Conservation (phyloP, 345 rosid species). For the Populus nigra region DNA sequence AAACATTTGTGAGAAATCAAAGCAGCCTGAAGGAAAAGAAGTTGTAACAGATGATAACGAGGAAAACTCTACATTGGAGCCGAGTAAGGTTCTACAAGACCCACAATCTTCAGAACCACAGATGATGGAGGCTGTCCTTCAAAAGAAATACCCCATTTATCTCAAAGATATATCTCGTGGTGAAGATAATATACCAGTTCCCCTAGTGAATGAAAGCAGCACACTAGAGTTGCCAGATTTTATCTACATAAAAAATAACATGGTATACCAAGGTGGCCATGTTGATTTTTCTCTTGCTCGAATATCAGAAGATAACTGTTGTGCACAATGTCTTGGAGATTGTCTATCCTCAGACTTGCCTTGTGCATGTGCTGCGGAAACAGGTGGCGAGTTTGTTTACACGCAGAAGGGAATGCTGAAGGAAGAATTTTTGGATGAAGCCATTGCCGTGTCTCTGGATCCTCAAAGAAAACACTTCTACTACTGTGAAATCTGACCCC, state of each 20-base stretch:
- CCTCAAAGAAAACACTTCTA: slow-evolving; percentile 23
- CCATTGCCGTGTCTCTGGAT: slow-evolving; percentile 4
- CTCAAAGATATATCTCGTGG: slow-evolving; percentile 35
- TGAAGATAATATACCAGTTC: slow-evolving; percentile 18
- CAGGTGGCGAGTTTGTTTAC: slow-evolving; percentile 30
- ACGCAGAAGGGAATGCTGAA: slow-evolving; percentile 16
- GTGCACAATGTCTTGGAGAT: slow-evolving; percentile 21
- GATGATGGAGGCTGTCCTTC: neutral
- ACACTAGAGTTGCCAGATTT: slow-evolving; percentile 14
- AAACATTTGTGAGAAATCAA: neutral
- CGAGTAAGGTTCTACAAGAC: neutral
- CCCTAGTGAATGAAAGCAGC: slow-evolving; percentile 5
- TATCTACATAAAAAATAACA: slow-evolving; percentile 22
- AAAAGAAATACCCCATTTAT: slow-evolving; percentile 20
- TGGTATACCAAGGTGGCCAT: slow-evolving; percentile 15
- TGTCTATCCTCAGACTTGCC: slow-evolving; percentile 20
- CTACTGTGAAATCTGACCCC: slow-evolving; percentile 20
- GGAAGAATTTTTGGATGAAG: slow-evolving; percentile 22
- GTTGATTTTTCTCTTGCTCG: slow-evolving; percentile 22
- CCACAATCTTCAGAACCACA: neutral
- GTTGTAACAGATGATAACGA: neutral
- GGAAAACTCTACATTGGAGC: no score
- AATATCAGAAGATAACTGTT: slow-evolving; percentile 22
- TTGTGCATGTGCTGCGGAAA: slow-evolving; percentile 27
- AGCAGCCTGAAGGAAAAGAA: neutral